Evolutionary conservation across 352 stramenopile species (phyloP), one percentile per base, ranked within the genome.

Genomic region (Bremia lactucae): DNA sequence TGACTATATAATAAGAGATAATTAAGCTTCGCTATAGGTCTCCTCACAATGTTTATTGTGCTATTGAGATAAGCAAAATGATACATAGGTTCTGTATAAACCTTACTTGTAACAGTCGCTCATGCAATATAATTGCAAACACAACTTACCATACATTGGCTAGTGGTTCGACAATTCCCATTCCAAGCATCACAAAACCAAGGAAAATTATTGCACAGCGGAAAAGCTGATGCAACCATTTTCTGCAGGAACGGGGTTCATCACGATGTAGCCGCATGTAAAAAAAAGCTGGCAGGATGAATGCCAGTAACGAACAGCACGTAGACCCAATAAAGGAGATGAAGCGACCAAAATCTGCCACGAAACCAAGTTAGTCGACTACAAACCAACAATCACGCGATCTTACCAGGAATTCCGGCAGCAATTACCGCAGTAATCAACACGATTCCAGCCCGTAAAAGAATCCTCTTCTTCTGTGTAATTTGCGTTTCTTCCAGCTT

Each of bases 251-350:
- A 3, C 22, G 26, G 6, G 46, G 26, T 14, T 82, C 69, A 14
- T 69, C 58, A 5, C 29, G 45, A 42, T 87, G 82, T 15, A 94
- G 63, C 15, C 65, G 41, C 19, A 94, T 34, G 56, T 95, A 75
- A 65, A 96, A 96, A 23, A 75, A 79, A 31, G 67, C 70, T 2
- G 85, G 85, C 16, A 96, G 57, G 38, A 96, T 83, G 51, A 95
- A 95, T 21, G 79, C 87, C 3, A 96, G 53, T 20, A 95, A 42
- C 2, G 79, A 87, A 49, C 87, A 96, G 50, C 90, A 95, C 23
- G 77, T 93, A 7, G 79, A 83, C 10, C 85, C 87, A 26, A 96
- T 91, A 38, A 96, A 78, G 40, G 71, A 78, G 36, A 96, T 85
- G 68, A 96, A 96, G 22, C 69, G 65, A 46, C 87, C 87, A 68